Evolutionary conservation across 768 basidiomycete genomes (phyloP).

Genomic region (Leccinum aurantiacum): DNA sequence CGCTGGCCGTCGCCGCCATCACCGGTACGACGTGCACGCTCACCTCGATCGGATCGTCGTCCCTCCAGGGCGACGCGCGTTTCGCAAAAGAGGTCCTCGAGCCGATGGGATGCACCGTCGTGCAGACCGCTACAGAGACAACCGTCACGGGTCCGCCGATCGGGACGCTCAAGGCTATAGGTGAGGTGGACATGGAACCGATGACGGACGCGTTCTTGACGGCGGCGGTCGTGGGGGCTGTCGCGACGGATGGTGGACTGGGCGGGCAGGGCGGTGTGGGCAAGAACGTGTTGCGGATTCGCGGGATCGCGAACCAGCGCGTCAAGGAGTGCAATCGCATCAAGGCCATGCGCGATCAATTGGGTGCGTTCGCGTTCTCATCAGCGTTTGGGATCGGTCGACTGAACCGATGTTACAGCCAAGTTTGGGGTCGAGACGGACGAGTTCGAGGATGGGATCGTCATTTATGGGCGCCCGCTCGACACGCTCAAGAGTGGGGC

Average conservation of each 20-base stretch:
- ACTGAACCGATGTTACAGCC: constrained; percentile 43
- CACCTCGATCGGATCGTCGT: too few relatives aligned
- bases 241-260: constrained; percentile 58
- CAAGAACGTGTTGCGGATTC: constrained; percentile 68
- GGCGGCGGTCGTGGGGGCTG: constrained; percentile 84
- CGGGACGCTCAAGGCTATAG: too few relatives aligned
- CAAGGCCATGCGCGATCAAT: constrained; percentile 92
- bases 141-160: too few relatives aligned
- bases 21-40: too few relatives aligned
- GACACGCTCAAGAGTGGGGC: constrained; percentile 62
- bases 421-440: constrained; percentile 94
- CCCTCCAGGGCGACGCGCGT: too few relatives aligned
- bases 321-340: constrained; percentile 99
- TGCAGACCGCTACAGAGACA: too few relatives aligned
- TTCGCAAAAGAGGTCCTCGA: too few relatives aligned
- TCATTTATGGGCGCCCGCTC: constrained; percentile 79
- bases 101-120: too few relatives aligned
- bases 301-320: constrained; percentile 95
- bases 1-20: too few relatives aligned
- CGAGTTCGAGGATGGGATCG: constrained; percentile 91
- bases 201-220: too few relatives aligned
- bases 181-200: too few relatives aligned
- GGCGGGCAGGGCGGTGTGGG: constrained; percentile 31
- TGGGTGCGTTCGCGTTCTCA: constrained; percentile 55
- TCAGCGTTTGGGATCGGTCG: too few relatives aligned